phyloP scores from a whole-genome alignment of 768 basidiomycete species.

The Cyclocybe cylindracea region DNA sequence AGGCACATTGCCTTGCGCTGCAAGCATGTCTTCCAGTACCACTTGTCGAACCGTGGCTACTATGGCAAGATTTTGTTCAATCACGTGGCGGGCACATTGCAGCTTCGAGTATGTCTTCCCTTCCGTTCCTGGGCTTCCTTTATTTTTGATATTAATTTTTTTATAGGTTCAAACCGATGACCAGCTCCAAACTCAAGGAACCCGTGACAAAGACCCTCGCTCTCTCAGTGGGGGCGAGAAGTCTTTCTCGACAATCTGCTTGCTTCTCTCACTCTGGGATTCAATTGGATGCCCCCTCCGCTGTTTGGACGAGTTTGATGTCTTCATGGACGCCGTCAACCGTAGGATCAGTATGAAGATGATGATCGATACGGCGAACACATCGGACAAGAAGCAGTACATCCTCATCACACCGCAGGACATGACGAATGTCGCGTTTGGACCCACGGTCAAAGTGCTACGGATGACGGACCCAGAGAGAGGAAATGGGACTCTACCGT shows the following conservation, averaged over 20 bases:
- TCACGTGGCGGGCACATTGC: conserved; percentile 59
- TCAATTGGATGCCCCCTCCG: conserved; percentile 92
- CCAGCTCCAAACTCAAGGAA: conserved; percentile 59
- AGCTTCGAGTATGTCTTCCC: conserved; percentile 53
- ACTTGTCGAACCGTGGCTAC: conserved; percentile 86
- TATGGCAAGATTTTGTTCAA: conserved; percentile 89
- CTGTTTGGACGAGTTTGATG: conserved; percentile 98
- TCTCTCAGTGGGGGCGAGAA: conserved; percentile 94
- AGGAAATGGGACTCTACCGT: conserved; percentile 49
- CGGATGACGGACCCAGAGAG: conserved; percentile 81
- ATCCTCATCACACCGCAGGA: conserved; percentile 96
- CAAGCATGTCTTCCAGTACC: conserved; percentile 78
- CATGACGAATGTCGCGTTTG: conserved; percentile 72
- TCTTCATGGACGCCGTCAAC: conserved; percentile 96
- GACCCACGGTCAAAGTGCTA: conserved; percentile 71
- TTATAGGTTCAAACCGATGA: conserved; percentile 82
- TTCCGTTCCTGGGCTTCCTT: background rate
- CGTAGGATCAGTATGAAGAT: conserved; percentile 93
- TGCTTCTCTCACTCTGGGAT: conserved; percentile 95
- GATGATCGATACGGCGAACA: conserved; percentile 93
- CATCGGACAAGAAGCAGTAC: conserved; percentile 87
- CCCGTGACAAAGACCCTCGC: conserved; percentile 78
- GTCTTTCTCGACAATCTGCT: conserved; percentile 93
- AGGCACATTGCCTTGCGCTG: conserved; percentile 86
- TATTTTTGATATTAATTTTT: background rate